Percentiles rank a stretch among this genome's conserved stretches.
phyloP scores from a whole-genome alignment of 495 filamentous ascomycete genomes.

The Glarea lozoyensis region DNA sequence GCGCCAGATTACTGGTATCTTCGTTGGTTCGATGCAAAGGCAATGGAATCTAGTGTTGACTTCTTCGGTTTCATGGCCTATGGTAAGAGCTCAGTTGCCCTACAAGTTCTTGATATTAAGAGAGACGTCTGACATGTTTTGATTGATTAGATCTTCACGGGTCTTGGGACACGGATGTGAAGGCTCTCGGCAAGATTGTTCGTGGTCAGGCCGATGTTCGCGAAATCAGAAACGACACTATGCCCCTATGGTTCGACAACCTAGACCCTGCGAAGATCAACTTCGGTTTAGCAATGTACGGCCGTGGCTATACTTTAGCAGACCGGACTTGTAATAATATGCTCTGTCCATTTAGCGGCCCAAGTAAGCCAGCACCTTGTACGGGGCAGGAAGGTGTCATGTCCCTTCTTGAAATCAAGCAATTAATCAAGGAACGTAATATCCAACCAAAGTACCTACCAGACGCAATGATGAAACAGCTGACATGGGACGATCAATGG shows the following conservation, averaged over 20 bases:
- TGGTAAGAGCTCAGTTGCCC: too few species aligned
- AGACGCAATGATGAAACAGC: constrained; percentile 20
- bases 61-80: constrained; percentile 45
- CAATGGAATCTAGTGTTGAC: constrained; percentile 33
- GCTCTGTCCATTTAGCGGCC: constrained; percentile 21
- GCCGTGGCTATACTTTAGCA: constrained; percentile 24
- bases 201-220: constrained; percentile 27
- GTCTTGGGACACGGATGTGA: constrained; percentile 6
- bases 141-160: constrained; percentile 7
- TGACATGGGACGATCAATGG: constrained; percentile 24
- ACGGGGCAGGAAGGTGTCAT: constrained; percentile 24
- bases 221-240: constrained; percentile 26
- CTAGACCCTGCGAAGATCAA: constrained; percentile 27
- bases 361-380: constrained; percentile 24
- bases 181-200: constrained; percentile 1
- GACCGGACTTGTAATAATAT: constrained; percentile 8
- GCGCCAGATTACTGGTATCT: constrained; percentile 31
- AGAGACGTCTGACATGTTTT: too few species aligned
- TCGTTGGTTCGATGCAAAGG: constrained; percentile 30
- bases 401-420: constrained; percentile 21
- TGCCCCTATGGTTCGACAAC: constrained; percentile 28
- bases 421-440: constrained; percentile 12
- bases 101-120: too few species aligned
- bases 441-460: constrained; percentile 16
- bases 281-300: constrained; percentile 34